Evolutionary conservation across 805 yeast genomes (phyloP).

Genomic region (Saturnispora sanitii): DNA sequence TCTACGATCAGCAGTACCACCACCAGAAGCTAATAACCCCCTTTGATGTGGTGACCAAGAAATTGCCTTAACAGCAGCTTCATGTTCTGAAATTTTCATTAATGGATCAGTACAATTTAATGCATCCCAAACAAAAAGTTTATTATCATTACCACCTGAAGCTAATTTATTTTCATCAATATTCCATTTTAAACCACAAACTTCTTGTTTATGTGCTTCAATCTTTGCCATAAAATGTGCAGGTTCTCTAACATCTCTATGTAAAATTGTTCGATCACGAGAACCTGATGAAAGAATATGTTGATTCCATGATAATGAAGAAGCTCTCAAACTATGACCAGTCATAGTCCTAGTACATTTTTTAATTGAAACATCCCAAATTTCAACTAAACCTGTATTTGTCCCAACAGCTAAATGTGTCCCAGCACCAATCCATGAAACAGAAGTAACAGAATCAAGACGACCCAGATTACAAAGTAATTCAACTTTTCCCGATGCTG

Average conservation of each 20-base stretch:
- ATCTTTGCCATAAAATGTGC: constrained; percentile 69
- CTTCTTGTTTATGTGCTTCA: constrained; percentile 77
- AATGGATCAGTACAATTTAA: constrained; percentile 50
- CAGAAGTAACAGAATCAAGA: constrained; percentile 66
- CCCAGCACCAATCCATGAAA: constrained; percentile 92
- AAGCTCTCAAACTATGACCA: constrained; percentile 79
- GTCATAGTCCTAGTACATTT: constrained; percentile 85
- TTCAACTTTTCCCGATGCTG: constrained; percentile 71
- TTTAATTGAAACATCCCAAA: constrained; percentile 82
- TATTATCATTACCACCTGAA: constrained; percentile 92
- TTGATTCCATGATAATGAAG: constrained; percentile 89
- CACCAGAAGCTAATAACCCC: constrained; percentile 89
- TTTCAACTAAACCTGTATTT: constrained; percentile 75
- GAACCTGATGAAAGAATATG: constrained; percentile 84
- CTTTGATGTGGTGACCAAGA: constrained; percentile 98
- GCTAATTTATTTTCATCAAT: constrained; percentile 85
- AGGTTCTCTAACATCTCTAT: constrained; percentile 84
- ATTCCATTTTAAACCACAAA: constrained; percentile 94
- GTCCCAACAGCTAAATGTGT: constrained; percentile 94
- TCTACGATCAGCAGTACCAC: constrained; percentile 89
- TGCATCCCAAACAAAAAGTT: constrained; percentile 82
- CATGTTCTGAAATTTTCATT: constrained; percentile 68
- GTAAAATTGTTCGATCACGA: constrained; percentile 73
- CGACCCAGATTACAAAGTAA: constrained; percentile 63
- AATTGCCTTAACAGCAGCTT: constrained; percentile 92